Evolutionary conservation across 2,329 filamentous ascomycete genomes (phyloP), one percentile per base, ranked within the genome.

Genomic region (Exophiala dermatitidis): DNA sequence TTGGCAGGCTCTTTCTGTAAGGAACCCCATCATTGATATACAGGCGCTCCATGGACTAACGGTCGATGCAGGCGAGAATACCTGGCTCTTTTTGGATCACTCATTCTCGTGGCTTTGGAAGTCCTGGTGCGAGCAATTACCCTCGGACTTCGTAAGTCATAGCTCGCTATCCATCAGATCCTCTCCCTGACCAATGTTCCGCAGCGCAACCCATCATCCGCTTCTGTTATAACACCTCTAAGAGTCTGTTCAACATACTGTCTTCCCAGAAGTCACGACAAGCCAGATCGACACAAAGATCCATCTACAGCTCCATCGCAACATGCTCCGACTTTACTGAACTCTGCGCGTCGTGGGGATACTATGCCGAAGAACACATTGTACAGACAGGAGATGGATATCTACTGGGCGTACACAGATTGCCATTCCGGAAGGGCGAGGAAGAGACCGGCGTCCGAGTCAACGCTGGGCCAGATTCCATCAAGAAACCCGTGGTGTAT

Each of bases 331-430:
- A 97, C 66, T 97, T 98, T 68, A 83, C 89, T 43, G 91, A 97
- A 66, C 80, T 98, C n/a, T 97, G 91, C 70, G 85, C 84, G 37
- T 74, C 95, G 8, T 95, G 85, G 69, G 91, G 90, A 44, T 97
- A 96, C 71, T 86, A 88, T 63, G 88, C 91, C 4, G 93, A 98
- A 69, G 93, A 98, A 71, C 93, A 98, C 68, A 85, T 98, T 46
- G 87, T 95, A 7, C 90, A 95, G 70, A 98, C 93, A 1, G 84
- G 83, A 57, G 93, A 98, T 74, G 93, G 93, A 10, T 98, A 94
- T 67, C 76, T 98, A 42, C 80, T 98, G 10, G 91, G 91, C 5
- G 72, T 97, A 53, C 93, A 98, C 69, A 82, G 93, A 5, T 73
- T 98, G 44, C 88, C 87, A 19, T 94, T 86, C 80, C 81, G 79